These are phyloP conservation scores for Heliophila coronopifolia DNA, from an alignment of 441 rosid genomes.

Conservation along the genomic window DNA sequence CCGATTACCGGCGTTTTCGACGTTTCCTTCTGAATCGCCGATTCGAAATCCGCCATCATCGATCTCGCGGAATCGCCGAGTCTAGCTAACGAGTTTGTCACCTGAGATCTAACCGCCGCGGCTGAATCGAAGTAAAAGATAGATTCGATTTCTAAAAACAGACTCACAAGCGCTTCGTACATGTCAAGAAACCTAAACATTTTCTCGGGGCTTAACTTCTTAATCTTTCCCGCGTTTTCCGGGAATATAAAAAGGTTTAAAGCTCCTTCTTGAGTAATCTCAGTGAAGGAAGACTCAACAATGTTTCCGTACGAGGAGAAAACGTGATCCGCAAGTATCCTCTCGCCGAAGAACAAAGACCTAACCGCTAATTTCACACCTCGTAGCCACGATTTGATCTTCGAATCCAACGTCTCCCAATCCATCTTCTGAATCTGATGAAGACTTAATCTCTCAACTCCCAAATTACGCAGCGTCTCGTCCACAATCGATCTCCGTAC, in stretches of 20 bases:
- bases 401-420: slow-evolving; percentile 47
- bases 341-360: slow-evolving; percentile 63
- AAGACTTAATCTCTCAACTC: slow-evolving; percentile 35
- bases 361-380: slow-evolving; percentile 45
- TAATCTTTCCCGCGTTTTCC: slow-evolving; percentile 47
- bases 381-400: slow-evolving; percentile 57
- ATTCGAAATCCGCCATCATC: slow-evolving; percentile 44
- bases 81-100: slow-evolving; percentile 41
- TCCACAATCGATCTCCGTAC: slow-evolving; percentile 62
- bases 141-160: slow-evolving; percentile 49
- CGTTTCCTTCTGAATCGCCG: slow-evolving; percentile 45
- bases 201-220: slow-evolving; percentile 44
- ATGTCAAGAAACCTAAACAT: slow-evolving; percentile 51
- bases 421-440: slow-evolving; percentile 60
- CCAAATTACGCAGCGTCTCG: slow-evolving; percentile 50
- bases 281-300: slow-evolving; percentile 56
- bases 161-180: slow-evolving; percentile 48
- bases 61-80: slow-evolving; percentile 38
- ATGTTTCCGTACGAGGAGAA: slow-evolving; percentile 44
- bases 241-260: slow-evolving; percentile 55
- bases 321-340: slow-evolving; percentile 67
- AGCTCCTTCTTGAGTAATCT: slow-evolving; percentile 69
- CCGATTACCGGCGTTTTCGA: slow-evolving; percentile 37
- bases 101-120: slow-evolving; percentile 45
- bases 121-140: slow-evolving; percentile 53